A percentile compares a stretch with the other conserved stretches of the same genome.
Conservation (phyloP, 257 asterid species). For the Nicotiana paniculata region DNA sequence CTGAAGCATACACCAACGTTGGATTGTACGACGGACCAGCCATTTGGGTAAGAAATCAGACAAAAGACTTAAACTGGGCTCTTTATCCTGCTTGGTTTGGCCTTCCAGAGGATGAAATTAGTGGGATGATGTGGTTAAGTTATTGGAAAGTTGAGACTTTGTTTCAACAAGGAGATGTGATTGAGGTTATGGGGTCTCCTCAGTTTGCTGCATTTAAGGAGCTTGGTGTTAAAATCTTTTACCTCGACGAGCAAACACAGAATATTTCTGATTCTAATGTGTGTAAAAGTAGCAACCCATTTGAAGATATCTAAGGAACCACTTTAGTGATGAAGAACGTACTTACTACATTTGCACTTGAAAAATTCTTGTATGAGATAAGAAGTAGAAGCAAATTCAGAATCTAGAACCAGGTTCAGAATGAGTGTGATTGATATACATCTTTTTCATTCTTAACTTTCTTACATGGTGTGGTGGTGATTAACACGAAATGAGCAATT, state of each 20-base stretch:
- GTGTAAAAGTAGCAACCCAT: background rate
- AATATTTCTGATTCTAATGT: background rate
- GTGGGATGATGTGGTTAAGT: slow-evolving; percentile 7
- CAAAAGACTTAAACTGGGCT: background rate
- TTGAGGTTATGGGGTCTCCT: background rate
- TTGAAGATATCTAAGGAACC: background rate
- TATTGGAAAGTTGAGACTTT: background rate
- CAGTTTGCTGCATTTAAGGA: slow-evolving; percentile 5
- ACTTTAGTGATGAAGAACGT: background rate
- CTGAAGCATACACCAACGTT: background rate
- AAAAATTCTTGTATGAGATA: background rate
- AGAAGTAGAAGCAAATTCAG: background rate
- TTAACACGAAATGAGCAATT: too few relatives aligned
- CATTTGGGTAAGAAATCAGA: background rate
- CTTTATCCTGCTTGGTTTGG: slow-evolving; percentile 8
- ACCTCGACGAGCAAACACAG: background rate
- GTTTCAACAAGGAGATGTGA: background rate
- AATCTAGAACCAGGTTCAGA: too few relatives aligned
- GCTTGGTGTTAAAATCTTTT: background rate
- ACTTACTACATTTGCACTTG: background rate
- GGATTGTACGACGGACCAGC: slow-evolving; percentile 1
- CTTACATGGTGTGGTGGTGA: too few relatives aligned
- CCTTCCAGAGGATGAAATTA: background rate
- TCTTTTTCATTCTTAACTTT: too few relatives aligned
- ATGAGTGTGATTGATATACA: too few relatives aligned